These are phyloP conservation scores for Cyclanthera cordifolia DNA, from an alignment of 306 rosid genomes.

Conservation along the genomic window DNA sequence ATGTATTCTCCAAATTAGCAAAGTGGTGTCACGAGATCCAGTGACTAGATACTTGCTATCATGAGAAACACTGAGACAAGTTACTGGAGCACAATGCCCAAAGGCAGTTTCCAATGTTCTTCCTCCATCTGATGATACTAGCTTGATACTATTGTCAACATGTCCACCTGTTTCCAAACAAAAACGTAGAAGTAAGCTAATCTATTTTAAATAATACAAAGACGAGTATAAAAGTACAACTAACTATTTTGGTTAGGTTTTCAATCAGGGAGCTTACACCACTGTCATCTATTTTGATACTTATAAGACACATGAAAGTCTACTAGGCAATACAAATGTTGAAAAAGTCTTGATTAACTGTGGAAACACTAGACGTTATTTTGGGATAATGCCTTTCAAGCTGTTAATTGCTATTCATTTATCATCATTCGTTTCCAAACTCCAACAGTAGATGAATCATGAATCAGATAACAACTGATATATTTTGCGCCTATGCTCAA, in stretches of 20 bases:
- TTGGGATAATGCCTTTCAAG: neutral
- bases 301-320: no score
- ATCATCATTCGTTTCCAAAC: neutral
- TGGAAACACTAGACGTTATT: neutral
- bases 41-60: slow-evolving; percentile 82
- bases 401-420: neutral
- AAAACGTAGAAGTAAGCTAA: slow-evolving; percentile 20
- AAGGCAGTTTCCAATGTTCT: slow-evolving; percentile 79
- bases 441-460: neutral
- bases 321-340: neutral
- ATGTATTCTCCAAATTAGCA: slow-evolving; percentile 84
- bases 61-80: slow-evolving; percentile 73
- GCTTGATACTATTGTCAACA: slow-evolving; percentile 70
- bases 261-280: neutral
- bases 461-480: neutral
- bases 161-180: slow-evolving; percentile 67
- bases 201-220: slow-evolving; percentile 6
- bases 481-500: neutral
- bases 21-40: slow-evolving; percentile 77
- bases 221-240: no score
- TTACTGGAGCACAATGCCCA: slow-evolving; percentile 89
- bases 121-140: slow-evolving; percentile 84
- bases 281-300: neutral
- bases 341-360: neutral
- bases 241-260: no score